Percentiles rank a stretch among this genome's conserved stretches.
These are phyloP conservation scores for Laetiporus sulphureus DNA, from an alignment of 1,284 basidiomycete species.

Conservation along the genomic window DNA sequence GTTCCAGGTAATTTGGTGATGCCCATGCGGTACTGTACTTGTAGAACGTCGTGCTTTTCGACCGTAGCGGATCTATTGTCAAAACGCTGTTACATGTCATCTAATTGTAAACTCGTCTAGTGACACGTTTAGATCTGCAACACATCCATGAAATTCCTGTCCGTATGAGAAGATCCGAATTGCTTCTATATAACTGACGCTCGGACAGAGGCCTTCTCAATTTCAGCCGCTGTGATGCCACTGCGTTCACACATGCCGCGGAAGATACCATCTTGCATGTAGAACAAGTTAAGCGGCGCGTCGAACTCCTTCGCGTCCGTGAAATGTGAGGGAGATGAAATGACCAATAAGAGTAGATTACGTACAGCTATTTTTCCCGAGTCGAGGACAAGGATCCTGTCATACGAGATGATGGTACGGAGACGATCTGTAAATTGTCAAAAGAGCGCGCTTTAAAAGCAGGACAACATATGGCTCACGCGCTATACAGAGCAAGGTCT, in stretches of 20 bases:
- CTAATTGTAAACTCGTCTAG: too few relatives aligned
- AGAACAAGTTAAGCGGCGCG: constrained; percentile 56
- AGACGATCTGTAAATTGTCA: constrained; percentile 45
- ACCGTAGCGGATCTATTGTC: too few relatives aligned
- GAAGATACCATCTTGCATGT: constrained; percentile 50
- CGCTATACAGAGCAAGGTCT: constrained; percentile 25
- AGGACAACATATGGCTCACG: constrained; percentile 10
- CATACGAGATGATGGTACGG: constrained; percentile 77
- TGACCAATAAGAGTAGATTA: too few relatives aligned
- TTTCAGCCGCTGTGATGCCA: constrained; percentile 47
- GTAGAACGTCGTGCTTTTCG: too few relatives aligned
- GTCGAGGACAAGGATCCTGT: constrained; percentile 69
- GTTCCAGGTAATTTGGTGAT: too few relatives aligned
- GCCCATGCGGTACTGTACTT: too few relatives aligned
- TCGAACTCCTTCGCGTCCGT: constrained; percentile 81
- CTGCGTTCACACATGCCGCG: constrained; percentile 60
- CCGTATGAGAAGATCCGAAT: too few relatives aligned
- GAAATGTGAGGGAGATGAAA: too few relatives aligned
- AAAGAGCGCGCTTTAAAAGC: not conserved
- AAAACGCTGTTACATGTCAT: too few relatives aligned
- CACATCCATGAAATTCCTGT: too few relatives aligned
- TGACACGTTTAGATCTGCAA: too few relatives aligned
- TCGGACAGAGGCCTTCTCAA: constrained; percentile 27
- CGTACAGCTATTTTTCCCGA: constrained; percentile 59
- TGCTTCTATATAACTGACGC: too few relatives aligned